These are phyloP conservation scores for Myriosclerotinia scirpicola DNA, from an alignment of 2,329 filamentous ascomycete genomes.

Conservation along the genomic window DNA sequence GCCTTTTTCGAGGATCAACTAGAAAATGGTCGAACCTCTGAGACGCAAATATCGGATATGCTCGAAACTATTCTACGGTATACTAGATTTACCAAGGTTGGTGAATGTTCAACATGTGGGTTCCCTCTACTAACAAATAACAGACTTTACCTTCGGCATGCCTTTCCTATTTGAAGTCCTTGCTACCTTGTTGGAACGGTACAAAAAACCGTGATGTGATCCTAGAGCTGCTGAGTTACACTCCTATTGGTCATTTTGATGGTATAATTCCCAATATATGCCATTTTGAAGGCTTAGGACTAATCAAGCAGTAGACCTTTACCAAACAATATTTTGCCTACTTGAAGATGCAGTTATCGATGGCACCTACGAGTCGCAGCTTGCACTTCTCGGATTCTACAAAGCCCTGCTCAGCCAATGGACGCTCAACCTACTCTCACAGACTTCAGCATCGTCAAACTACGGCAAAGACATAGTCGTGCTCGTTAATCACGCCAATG, in stretches of 20 bases:
- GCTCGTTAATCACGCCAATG: constrained; percentile 52
- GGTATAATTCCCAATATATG: constrained; percentile 44
- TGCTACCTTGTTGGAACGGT: constrained; percentile 64
- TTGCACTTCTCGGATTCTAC: constrained; percentile 66
- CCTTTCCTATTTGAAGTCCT: constrained; percentile 51
- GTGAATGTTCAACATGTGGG: constrained; percentile 22
- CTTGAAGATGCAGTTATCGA: constrained; percentile 55
- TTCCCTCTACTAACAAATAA: constrained; percentile 27
- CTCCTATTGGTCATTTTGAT: constrained; percentile 56
- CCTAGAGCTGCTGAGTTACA: constrained; percentile 57
- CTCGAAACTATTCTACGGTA: constrained; percentile 58
- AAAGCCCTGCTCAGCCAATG: constrained; percentile 63
- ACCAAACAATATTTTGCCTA: constrained; percentile 49
- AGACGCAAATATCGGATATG: constrained; percentile 53
- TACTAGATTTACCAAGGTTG: constrained; percentile 55
- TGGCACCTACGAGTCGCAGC: constrained; percentile 53
- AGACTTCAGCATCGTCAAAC: constrained; percentile 33
- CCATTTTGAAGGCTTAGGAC: background rate
- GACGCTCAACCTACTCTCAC: constrained; percentile 49
- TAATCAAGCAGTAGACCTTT: constrained; percentile 47
- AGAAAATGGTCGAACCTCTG: constrained; percentile 51
- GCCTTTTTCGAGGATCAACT: constrained; percentile 56
- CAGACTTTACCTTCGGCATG: constrained; percentile 42
- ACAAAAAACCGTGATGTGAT: constrained; percentile 53
- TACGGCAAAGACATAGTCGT: constrained; percentile 41